phyloP scores from a whole-genome alignment of 1,139 yeast genomes.

The Saccharomyces hybrid region DNA sequence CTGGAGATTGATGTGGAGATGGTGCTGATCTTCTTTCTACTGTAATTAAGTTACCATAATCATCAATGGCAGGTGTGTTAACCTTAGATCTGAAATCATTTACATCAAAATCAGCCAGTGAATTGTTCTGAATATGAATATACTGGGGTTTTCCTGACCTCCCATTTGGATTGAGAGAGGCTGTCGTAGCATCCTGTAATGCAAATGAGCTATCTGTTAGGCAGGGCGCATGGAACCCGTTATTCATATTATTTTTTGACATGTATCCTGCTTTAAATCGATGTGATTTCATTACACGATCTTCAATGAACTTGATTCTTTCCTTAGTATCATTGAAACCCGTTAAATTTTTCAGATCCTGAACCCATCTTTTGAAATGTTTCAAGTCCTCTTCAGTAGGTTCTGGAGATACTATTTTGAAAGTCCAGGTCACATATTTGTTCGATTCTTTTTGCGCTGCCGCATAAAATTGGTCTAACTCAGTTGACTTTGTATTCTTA shows the following conservation, averaged over 20 bases:
- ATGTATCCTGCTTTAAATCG: slow-evolving; percentile 16
- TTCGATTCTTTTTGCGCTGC: slow-evolving; percentile 30
- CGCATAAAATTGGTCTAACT: slow-evolving; percentile 24
- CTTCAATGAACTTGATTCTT: slow-evolving; percentile 32
- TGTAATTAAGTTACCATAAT: slow-evolving; percentile 31
- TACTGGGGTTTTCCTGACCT: slow-evolving; percentile 20
- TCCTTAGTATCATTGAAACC: slow-evolving; percentile 32
- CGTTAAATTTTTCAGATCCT: slow-evolving; percentile 38
- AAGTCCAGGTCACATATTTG: slow-evolving; percentile 23
- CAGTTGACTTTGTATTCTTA: background rate
- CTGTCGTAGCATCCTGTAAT: slow-evolving; percentile 6
- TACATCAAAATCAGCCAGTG: slow-evolving; percentile 8
- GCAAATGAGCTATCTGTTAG: background rate
- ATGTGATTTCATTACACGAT: slow-evolving; percentile 22
- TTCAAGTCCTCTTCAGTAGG: slow-evolving; percentile 32
- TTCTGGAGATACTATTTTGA: slow-evolving; percentile 19
- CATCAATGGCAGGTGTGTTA: slow-evolving; percentile 33
- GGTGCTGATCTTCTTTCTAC: slow-evolving; percentile 16
- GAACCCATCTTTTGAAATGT: slow-evolving; percentile 40
- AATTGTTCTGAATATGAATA: slow-evolving; percentile 20
- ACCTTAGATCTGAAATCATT: slow-evolving; percentile 18
- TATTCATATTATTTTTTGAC: slow-evolving; percentile 6
- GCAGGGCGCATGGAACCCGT: slow-evolving; percentile 12
- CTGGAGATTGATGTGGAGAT: slow-evolving; percentile 7
- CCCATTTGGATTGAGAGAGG: slow-evolving; percentile 2